Conservation (phyloP, 2,329 filamentous ascomycete genomes). For the Xylariomycetidae sp. region DNA sequence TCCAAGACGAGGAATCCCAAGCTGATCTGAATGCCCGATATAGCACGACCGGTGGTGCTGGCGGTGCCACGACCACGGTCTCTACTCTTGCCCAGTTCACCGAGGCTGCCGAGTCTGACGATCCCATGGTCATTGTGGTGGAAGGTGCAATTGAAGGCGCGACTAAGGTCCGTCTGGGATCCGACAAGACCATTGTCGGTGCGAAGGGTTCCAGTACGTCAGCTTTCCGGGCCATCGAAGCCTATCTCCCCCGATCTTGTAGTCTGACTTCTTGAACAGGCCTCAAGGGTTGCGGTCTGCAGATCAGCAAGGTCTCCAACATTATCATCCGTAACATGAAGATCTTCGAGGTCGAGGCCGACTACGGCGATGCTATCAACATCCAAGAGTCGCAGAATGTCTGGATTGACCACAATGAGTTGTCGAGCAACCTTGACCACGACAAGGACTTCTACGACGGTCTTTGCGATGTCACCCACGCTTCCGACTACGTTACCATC, state of each 20-base stretch:
- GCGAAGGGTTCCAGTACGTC: conserved; percentile 28
- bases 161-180: conserved; percentile 37
- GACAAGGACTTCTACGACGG: conserved; percentile 69
- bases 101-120: conserved; percentile 40
- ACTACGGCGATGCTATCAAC: conserved; percentile 53
- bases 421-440: conserved; percentile 51
- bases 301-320: conserved; percentile 47
- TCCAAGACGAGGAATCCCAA: background rate
- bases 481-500: conserved; percentile 53
- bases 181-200: conserved; percentile 47
- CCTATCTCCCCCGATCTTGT: no score
- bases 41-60: conserved; percentile 47
- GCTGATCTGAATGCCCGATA: conserved; percentile 1
- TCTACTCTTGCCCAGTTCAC: conserved; percentile 43
- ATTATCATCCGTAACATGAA: conserved; percentile 59
- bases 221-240: no score
- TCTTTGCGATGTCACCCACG: conserved; percentile 58
- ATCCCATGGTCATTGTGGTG: conserved; percentile 39
- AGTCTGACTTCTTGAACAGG: conserved; percentile 15
- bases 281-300: conserved; percentile 42
- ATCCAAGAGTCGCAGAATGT: conserved; percentile 52
- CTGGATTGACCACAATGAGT: conserved; percentile 64
- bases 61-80: conserved; percentile 50
- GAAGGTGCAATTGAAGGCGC: conserved; percentile 36
- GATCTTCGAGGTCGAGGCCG: conserved; percentile 50